Evolutionary conservation across 371 early-diverging fungal genomes (phyloP).

Genomic region (Mortierella sp.): DNA sequence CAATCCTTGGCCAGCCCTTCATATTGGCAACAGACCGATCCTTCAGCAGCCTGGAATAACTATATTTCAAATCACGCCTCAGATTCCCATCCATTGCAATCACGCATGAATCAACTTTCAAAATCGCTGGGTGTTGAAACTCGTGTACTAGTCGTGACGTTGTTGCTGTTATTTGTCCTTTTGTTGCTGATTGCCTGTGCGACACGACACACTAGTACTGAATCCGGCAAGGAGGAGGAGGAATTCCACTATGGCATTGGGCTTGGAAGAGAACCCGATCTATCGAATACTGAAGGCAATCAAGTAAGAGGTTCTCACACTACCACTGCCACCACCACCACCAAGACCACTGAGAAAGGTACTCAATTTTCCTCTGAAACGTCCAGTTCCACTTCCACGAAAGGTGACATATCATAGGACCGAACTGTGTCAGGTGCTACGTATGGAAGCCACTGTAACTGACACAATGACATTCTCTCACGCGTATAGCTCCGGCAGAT

Average conservation of each 20-base stretch:
- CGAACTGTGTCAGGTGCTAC: neutral
- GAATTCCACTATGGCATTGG: constrained; percentile 2
- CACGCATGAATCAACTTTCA: constrained; percentile 10
- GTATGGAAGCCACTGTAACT: neutral
- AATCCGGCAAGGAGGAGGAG: neutral
- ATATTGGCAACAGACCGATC: constrained; percentile 8
- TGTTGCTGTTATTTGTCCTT: constrained; percentile 9
- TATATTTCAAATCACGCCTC: neutral
- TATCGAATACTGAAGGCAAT: neutral
- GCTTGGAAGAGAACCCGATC: constrained; percentile 3
- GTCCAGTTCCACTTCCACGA: neutral
- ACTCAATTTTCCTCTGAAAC: neutral
- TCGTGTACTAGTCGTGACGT: constrained; percentile 7
- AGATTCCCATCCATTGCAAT: constrained; percentile 3
- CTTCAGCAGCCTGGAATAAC: constrained; percentile 2
- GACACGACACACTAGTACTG: neutral
- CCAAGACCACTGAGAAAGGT: neutral
- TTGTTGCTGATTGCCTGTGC: constrained; percentile 3
- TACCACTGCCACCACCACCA: too few relatives aligned
- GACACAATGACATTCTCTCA: neutral
- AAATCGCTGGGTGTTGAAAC: constrained; percentile 18
- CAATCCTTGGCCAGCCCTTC: constrained; percentile 2
- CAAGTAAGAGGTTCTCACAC: neutral
- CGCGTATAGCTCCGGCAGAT: neutral
- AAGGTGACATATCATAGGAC: neutral